Percentiles rank a stretch among this genome's conserved stretches.
Conservation (phyloP, 306 rosid species). For the Castanospermum australe region DNA sequence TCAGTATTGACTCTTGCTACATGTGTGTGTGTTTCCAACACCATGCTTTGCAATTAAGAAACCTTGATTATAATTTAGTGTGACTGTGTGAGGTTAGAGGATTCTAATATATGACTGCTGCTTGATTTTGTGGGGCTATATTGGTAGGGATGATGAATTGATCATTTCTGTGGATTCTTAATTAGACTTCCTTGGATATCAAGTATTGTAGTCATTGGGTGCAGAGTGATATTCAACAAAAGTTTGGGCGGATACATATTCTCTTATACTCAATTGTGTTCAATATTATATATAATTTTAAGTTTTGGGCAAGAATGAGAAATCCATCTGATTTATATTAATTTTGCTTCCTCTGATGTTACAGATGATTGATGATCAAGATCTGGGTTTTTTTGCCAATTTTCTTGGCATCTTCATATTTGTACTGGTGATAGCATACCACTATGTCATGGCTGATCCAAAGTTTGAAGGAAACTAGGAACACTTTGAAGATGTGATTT, state of each 20-base stretch:
- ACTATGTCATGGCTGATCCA: constrained; percentile 86
- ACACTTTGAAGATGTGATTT: constrained; percentile 22
- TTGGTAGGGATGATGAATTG: background rate
- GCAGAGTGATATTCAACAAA: no score
- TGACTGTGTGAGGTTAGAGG: background rate
- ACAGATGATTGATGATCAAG: constrained; percentile 90
- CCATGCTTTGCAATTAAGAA: background rate
- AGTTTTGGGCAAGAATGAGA: background rate
- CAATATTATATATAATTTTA: background rate
- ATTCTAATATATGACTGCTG: background rate
- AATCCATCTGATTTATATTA: background rate
- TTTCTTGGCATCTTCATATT: constrained; percentile 86
- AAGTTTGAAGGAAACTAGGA: constrained; percentile 73
- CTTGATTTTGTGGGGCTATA: background rate
- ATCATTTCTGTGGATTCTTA: background rate
- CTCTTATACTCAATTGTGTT: background rate
- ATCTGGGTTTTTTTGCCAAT: constrained; percentile 89
- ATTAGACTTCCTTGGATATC: background rate
- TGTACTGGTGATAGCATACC: constrained; percentile 82
- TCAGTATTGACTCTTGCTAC: background rate
- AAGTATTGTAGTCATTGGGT: no score
- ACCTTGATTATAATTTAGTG: background rate
- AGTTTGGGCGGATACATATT: no score
- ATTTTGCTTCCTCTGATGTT: constrained; percentile 21
- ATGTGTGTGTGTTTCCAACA: background rate